Base-by-base conservation (phyloP, 257 asterid genomes). In the Striga asiatica region DNA sequence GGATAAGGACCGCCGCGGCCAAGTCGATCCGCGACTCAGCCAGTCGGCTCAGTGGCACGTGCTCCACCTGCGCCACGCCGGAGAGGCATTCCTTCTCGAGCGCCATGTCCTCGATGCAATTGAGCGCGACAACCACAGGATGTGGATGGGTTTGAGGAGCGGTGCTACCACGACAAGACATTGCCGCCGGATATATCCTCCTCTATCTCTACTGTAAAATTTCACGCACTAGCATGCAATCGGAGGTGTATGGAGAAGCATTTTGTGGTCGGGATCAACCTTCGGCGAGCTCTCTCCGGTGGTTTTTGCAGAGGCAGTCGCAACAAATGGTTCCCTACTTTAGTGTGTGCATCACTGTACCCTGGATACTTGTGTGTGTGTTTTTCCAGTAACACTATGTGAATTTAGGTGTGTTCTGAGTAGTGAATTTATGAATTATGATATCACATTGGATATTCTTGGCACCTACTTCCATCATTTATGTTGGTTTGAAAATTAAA, bases 21-120 rank as follows among this genome's bases (percentile, higher is more conserved):
- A 88, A 67, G 66, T 81, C 87, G 93, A 89, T 85, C 85, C 81
- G 83, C 7, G 95, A 75, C 24, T 79, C 89, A 1, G 95, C 86
- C 57, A 89, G 84, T 11, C 78, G 81, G 72, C 94, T 82, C 56
- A 89, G 89, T n/a, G 95, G 83, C 46, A 83, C 94, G 83, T 89
- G 97, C 66, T 81, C 85, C 41, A 83, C 81, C n/a, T 61, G 50
- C 63, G 95, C 97, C 37, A 77, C 66, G 61, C 85, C 87, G 43
- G 80, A 66, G 18, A 89, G 73, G 75, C 88, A 89, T 72, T 79
- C 79, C 71, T 82, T 75, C 67, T 89, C 97, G 14, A 85, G 77
- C 42, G 12, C 46, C 0, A 81, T 22, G 71, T 83, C 94, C 39
- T 89, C 97, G 76, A 89, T 74, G 88, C 95, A 85, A 66, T 89